Evolutionary conservation across 441 rosid genomes (phyloP), one percentile per base, ranked within the genome.

Genomic region (Eruca vesicaria): DNA sequence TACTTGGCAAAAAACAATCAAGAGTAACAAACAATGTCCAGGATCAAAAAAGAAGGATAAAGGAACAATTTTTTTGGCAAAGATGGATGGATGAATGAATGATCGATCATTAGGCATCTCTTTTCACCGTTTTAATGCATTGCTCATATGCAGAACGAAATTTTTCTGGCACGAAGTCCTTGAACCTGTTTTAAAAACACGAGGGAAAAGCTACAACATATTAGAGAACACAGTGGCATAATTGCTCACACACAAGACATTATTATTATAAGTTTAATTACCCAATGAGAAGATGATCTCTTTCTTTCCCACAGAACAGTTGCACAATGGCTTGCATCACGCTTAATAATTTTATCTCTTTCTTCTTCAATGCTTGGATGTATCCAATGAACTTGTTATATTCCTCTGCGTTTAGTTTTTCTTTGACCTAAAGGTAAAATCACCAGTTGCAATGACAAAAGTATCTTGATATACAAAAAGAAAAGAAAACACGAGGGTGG

Each of bases 311-410:
- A 63, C 90, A 76, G 79, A 96, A 90, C 61, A 96, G 81, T 78
- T 78, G 81, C 66, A 86, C 90, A 68, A 96, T 86, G 41, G 91
- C 85, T 72, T 88, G 82, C 75, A 92, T 80, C 75, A 93, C 88
- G 61, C 68, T 71, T 64, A 82, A 83, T 75, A 87, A 74, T 61
- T 85, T 86, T 79, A 86, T 82, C 69, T 88, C 91, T 78, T 91
- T 88, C 38, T 94, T 91, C 85, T 90, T 96, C 84, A 90, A 78
- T 68, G 94, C 97, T 85, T 87, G 93, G 91, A 96, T 85, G 70
- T 84, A 86, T 62, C 90, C 97, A 48, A 96, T 85, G 82, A 96
- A 96, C 68, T 91, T 87, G 74, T 82, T 88, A 73, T 96, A 96
- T 77, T 96, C 97, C 65, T 87, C 69, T 62, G 91, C 61, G 77